phyloP scores from a whole-genome alignment of 345 rosid genomes.

The Eucalyptus tenuipes region DNA sequence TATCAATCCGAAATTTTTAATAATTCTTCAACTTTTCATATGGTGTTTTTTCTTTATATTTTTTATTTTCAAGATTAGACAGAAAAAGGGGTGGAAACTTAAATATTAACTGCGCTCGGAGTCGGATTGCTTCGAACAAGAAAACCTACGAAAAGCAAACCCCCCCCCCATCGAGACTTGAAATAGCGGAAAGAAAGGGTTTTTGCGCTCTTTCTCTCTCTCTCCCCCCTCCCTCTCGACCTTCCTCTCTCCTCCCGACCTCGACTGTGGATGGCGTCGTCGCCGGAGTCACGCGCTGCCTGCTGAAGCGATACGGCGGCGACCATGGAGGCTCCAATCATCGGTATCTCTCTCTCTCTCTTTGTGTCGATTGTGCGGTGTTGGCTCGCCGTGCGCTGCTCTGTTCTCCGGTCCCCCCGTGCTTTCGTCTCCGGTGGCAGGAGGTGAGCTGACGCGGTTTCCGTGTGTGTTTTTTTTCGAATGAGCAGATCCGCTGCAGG shows the following conservation, averaged over 20 bases:
- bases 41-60: background rate
- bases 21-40: background rate
- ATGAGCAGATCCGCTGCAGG: constrained; percentile 77
- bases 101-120: background rate
- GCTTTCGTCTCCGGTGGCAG: background rate
- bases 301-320: background rate
- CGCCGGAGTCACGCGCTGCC: background rate
- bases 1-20: too few relatives aligned
- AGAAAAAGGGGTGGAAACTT: background rate
- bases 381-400: background rate
- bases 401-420: background rate
- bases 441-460: background rate
- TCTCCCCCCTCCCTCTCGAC: background rate
- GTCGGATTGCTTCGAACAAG: background rate
- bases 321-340: constrained; percentile 47
- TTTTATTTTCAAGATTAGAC: background rate
- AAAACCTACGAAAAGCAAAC: background rate
- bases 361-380: background rate
- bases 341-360: constrained; percentile 16
- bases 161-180: background rate
- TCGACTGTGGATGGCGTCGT: background rate
- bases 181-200: background rate
- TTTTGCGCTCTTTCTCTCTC: background rate
- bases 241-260: background rate
- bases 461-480: background rate